Evolutionary conservation across 768 basidiomycete species (phyloP).

Genomic region (Crassisporium funariophilum): DNA sequence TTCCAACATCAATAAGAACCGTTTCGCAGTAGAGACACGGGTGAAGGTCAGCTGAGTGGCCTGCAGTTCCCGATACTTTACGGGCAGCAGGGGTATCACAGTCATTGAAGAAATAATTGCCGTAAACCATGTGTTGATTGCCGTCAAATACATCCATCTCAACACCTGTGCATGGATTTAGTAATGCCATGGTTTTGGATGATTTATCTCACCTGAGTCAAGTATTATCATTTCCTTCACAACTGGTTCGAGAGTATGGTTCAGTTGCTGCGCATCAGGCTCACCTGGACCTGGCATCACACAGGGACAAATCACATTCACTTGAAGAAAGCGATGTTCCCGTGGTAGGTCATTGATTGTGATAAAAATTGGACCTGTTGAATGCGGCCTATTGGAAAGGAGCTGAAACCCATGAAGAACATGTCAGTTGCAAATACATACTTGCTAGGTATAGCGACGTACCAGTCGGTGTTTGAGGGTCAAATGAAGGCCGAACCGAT

Average conservation of each 20-base stretch:
- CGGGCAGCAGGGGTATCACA: conserved; percentile 29
- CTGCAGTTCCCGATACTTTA: conserved; percentile 26
- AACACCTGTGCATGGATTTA: too few relatives aligned
- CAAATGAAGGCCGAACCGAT: conserved; percentile 25
- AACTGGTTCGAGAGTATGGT: conserved; percentile 22
- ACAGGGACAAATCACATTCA: conserved; percentile 22
- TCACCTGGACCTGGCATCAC: conserved; percentile 29
- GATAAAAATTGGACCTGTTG: conserved; percentile 24
- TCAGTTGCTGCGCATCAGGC: conserved; percentile 25
- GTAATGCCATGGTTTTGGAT: too few relatives aligned
- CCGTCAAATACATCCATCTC: conserved; percentile 24
- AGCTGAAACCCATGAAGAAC: conserved; percentile 22
- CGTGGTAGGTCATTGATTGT: conserved; percentile 23
- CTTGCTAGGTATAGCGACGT: conserved; percentile 1
- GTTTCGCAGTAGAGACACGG: conserved; percentile 28
- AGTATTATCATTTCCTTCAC: conserved; percentile 19
- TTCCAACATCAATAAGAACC: conserved; percentile 22
- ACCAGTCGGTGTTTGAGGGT: conserved; percentile 29
- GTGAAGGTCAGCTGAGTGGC: conserved; percentile 25
- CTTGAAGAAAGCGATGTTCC: conserved; percentile 18
- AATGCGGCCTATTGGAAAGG: conserved; percentile 24
- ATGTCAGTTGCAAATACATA: not conserved
- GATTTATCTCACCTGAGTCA: conserved; percentile 28
- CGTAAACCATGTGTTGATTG: conserved; percentile 18
- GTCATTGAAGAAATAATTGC: conserved; percentile 23